Evolutionary conservation across 1,284 basidiomycete species (phyloP).

Genomic region (Boletellus dicymbophilus): DNA sequence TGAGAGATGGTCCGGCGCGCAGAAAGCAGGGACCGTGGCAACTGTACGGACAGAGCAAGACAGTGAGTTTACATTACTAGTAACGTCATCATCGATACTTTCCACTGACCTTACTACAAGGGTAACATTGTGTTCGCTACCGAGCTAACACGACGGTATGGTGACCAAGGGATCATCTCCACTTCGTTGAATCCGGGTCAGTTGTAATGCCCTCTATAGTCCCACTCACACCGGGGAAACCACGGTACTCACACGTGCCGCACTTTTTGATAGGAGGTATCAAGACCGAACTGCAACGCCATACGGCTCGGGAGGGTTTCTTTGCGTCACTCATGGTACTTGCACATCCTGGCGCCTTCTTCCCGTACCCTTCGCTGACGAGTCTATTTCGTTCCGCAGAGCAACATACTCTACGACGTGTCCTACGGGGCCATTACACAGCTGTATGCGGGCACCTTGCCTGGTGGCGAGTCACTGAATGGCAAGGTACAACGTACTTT

Average conservation of each 20-base stretch:
- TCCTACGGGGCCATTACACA: slow-evolving; percentile 52
- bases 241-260: no score
- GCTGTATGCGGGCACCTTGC: slow-evolving; percentile 51
- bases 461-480: slow-evolving; percentile 42
- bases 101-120: slow-evolving; percentile 11
- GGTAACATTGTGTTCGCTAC: slow-evolving; percentile 35
- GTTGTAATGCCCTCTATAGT: no score
- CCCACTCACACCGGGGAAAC: neutral
- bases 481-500: slow-evolving; percentile 41
- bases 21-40: neutral
- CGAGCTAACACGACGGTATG: slow-evolving; percentile 38
- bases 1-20: neutral
- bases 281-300: slow-evolving; percentile 28
- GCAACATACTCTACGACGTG: slow-evolving; percentile 21
- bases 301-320: slow-evolving; percentile 9
- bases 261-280: slow-evolving; percentile 14
- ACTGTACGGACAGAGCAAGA: neutral
- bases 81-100: fast-evolving
- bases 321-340: neutral
- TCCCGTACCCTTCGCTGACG: neutral
- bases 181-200: slow-evolving; percentile 35
- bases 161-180: slow-evolving; percentile 37
- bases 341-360: no score
- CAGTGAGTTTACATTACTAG: neutral
- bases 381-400: neutral